Conservation (phyloP, 495 filamentous ascomycete genomes). For the Sporormia fimetaria region DNA sequence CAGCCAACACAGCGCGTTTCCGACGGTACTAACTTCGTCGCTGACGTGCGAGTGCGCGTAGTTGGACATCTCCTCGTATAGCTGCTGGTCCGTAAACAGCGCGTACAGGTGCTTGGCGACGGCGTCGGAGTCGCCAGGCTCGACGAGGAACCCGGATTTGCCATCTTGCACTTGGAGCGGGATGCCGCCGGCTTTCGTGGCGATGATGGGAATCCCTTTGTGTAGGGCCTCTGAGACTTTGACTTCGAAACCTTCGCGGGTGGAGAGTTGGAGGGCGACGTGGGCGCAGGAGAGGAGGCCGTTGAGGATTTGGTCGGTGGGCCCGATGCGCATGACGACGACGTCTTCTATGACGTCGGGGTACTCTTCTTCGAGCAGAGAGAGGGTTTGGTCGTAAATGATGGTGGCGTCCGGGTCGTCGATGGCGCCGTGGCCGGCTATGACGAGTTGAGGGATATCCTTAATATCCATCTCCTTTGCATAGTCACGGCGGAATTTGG, state of each 20-base stretch:
- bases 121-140: slow-evolving; percentile 57
- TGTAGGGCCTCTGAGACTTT: slow-evolving; percentile 83
- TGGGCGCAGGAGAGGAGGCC: slow-evolving; percentile 63
- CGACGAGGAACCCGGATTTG: slow-evolving; percentile 67
- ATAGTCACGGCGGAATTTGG: slow-evolving; percentile 55
- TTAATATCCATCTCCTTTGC: slow-evolving; percentile 34
- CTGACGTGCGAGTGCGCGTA: slow-evolving; percentile 55
- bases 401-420: slow-evolving; percentile 72
- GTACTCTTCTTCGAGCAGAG: slow-evolving; percentile 49
- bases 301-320: slow-evolving; percentile 73
- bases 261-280: slow-evolving; percentile 69
- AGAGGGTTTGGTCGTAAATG: slow-evolving; percentile 61
- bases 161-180: slow-evolving; percentile 66
- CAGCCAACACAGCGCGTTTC: slow-evolving; percentile 67
- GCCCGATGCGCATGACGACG: slow-evolving; percentile 64
- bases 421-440: slow-evolving; percentile 70
- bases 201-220: slow-evolving; percentile 74
- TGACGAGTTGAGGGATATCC: slow-evolving; percentile 59
- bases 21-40: slow-evolving; percentile 76
- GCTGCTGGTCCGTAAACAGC: slow-evolving; percentile 53
- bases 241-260: slow-evolving; percentile 77
- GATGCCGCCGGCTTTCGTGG: slow-evolving; percentile 68
- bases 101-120: slow-evolving; percentile 61
- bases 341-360: slow-evolving; percentile 46
- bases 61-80: slow-evolving; percentile 57